These are phyloP conservation scores for Eragrostis nindensis DNA, from an alignment of 176 grass and related monocot genomes.

Conservation along the genomic window DNA sequence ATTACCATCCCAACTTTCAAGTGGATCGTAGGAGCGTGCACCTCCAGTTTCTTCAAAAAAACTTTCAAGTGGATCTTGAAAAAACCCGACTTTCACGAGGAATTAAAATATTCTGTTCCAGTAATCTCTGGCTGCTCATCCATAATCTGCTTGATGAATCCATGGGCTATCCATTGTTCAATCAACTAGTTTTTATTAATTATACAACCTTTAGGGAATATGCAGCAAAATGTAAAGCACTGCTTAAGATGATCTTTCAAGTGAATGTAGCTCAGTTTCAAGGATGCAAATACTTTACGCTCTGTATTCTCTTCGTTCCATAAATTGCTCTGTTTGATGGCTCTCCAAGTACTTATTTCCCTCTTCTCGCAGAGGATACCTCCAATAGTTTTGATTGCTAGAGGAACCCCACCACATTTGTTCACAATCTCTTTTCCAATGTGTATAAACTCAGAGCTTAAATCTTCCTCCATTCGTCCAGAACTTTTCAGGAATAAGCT, in stretches of 20 bases:
- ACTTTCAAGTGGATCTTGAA: neutral
- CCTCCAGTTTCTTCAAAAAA: too few relatives aligned
- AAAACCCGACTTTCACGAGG: neutral
- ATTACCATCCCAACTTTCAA: rapidly evolving
- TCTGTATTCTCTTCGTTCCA: constrained; percentile 1
- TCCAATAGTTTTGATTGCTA: constrained; percentile 20
- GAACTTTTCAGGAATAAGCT: constrained; percentile 2
- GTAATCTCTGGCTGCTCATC: neutral
- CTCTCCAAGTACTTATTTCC: constrained; percentile 1
- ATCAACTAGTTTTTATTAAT: neutral
- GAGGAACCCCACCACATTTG: constrained; percentile 27
- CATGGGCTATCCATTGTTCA: neutral
- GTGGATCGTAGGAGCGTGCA: too few relatives aligned
- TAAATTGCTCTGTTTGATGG: constrained; percentile 16
- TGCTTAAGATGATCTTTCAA: neutral
- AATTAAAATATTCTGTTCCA: neutral
- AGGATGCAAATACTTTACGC: neutral
- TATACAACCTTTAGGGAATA: neutral
- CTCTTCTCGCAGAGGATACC: neutral
- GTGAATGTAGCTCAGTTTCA: neutral
- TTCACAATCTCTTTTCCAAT: constrained; percentile 31
- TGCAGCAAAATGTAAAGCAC: constrained; percentile 9
- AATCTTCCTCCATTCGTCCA: neutral
- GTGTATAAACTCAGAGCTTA: neutral
- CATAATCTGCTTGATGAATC: neutral